Base-by-base conservation (phyloP, 768 basidiomycete genomes). In the Tricholoma matsutake region DNA sequence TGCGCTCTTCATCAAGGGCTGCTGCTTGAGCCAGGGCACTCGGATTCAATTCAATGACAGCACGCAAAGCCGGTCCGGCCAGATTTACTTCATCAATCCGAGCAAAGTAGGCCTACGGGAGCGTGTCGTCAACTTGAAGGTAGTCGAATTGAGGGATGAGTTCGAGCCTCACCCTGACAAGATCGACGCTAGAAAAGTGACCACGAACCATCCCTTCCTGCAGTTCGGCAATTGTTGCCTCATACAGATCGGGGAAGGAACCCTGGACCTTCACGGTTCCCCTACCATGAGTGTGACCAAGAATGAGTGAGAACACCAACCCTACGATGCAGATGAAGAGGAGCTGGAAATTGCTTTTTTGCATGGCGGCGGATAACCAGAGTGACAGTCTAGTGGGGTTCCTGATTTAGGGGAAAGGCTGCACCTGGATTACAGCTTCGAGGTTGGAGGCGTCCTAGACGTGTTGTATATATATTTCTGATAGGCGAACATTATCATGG, bases 11-110 rank as follows among this genome's bases (percentile, higher is more conserved):
- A 53, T 86, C 86, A 20, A 85, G 70, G 0, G 70, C 74, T 1
- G 79, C 82, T 10, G 87, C 87, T 63, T 81, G 77, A 13, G 57
- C 65, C 10, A 88, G 72, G 2, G 86, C 86, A 7, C 76, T 78
- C 0, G 82, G 78, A 53, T 85, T 89, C 1, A 74, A 72, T 59
- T 89, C 88, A 14, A 87, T 72, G 4, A 89, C 78, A 0, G 86
- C 86, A 9, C 79, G 82, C 8, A 89, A 72, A 47, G 71, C 71
- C 10, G 86, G 82, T 1, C 86, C 86, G 58, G 83, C 74, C 16
- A 81, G 65, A 65, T 89, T 88, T 16, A 89, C 87, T 66, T 89
- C 83, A 4, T 87, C 83, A 25, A 88, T 88, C 2, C 88, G 79
- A 10, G 82, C 81, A 64, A 88, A 76, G 68, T 89, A 89, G 2